phyloP scores from a whole-genome alignment of 257 asterid species.

The Solanum gandarillasii region DNA sequence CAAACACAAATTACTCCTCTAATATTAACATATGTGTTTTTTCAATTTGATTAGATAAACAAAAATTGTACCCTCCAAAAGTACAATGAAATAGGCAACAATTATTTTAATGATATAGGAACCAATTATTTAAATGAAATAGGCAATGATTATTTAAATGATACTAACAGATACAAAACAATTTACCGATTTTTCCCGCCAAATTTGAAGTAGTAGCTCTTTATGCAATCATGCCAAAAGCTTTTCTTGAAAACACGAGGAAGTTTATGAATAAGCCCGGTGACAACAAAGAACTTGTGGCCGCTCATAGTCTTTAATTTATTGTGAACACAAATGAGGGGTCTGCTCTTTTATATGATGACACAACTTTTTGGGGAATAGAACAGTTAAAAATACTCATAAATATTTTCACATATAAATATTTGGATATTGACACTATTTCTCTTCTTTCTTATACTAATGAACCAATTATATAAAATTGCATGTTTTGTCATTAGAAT shows the following conservation, averaged over 20 bases:
- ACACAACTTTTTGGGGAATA: not conserved
- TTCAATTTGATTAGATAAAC: not conserved
- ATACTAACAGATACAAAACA: not conserved
- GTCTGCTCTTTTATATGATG: not conserved
- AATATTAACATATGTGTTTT: not conserved
- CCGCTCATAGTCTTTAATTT: too few relatives aligned
- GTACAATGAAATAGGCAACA: not conserved
- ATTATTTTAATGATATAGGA: not conserved
- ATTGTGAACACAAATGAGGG: not conserved
- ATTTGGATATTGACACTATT: too few relatives aligned
- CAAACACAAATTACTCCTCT: not conserved
- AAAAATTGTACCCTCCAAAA: not conserved
- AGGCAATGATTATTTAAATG: not conserved
- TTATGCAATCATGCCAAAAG: not conserved
- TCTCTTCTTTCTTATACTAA: too few relatives aligned
- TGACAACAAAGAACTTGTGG: not conserved
- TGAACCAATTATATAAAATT: too few relatives aligned
- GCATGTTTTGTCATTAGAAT: too few relatives aligned
- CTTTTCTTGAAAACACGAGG: too few relatives aligned
- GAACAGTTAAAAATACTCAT: too few relatives aligned
- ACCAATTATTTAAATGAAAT: too few relatives aligned
- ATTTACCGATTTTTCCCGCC: not conserved
- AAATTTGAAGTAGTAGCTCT: not conserved
- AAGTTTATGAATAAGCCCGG: too few relatives aligned
- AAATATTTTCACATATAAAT: too few relatives aligned